Evolutionary conservation across 129 eudicot species (phyloP).

Genomic region (Lactuca sativa): DNA sequence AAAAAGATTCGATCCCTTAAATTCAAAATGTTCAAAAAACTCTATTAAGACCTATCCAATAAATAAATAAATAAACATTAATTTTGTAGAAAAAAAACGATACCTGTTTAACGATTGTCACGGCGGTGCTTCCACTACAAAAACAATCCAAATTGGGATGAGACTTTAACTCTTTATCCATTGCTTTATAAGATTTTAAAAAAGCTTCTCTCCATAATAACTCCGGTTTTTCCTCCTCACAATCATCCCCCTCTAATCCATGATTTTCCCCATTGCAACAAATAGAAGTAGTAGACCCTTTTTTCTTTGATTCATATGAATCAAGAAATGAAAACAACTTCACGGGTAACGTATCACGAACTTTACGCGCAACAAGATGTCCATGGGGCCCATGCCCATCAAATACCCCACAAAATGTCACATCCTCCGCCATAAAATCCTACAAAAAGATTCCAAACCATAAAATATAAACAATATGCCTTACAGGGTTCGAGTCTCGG

Average conservation of each 20-base stretch:
- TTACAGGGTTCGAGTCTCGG: too few species aligned
- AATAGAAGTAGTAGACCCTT: conserved; percentile 38
- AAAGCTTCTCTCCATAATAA: conserved; percentile 87
- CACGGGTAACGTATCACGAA: conserved; percentile 81
- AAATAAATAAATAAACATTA: too few species aligned
- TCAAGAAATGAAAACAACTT: conserved; percentile 69
- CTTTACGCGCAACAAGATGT: conserved; percentile 95
- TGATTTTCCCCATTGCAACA: conserved; percentile 56
- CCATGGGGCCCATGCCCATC: conserved; percentile 99
- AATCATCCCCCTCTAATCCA: conserved; percentile 54
- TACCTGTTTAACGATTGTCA: conserved; percentile 89
- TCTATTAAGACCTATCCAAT: neutral
- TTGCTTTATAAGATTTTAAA: conserved; percentile 74
- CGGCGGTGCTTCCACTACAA: conserved; percentile 99
- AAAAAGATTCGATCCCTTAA: conserved; percentile 80
- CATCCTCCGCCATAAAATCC: conserved; percentile 90
- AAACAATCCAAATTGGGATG: conserved; percentile 92
- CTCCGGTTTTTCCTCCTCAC: conserved; percentile 61
- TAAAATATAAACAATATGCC: neutral
- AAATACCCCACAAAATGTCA: conserved; percentile 86
- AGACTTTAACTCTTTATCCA: conserved; percentile 90
- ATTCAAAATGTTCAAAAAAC: neutral
- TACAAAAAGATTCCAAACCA: conserved; percentile 30
- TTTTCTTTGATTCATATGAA: conserved; percentile 57
- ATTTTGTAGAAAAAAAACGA: neutral